Evolutionary conservation across 257 asterid genomes (phyloP).

Genomic region (Scutellaria barbata): DNA sequence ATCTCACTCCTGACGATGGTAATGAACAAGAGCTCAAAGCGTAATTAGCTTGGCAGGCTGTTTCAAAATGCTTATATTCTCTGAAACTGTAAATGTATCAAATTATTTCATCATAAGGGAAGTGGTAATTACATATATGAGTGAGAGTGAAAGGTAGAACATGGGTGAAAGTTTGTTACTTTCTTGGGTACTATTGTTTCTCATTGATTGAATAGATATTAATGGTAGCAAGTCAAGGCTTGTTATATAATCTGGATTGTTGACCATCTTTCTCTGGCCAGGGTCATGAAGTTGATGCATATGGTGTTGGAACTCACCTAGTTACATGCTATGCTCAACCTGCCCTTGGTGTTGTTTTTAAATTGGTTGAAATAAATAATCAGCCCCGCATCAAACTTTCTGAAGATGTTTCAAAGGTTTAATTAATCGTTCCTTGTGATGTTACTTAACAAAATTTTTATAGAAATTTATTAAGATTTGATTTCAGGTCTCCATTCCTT

Average conservation of each 20-base stretch:
- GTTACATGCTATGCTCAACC: conserved; percentile 99
- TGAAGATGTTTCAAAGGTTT: conserved; percentile 95
- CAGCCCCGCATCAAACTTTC: conserved; percentile 98
- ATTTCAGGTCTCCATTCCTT: conserved; percentile 93
- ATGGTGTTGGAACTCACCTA: conserved; percentile 95
- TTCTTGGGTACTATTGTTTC: conserved; percentile 4
- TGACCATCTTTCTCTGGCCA: conserved; percentile 40
- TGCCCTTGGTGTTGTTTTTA: conserved; percentile 95
- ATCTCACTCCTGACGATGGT: background rate
- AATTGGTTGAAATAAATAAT: conserved; percentile 89
- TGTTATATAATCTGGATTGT: conserved; percentile 21
- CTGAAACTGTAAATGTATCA: background rate
- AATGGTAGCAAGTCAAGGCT: conserved; percentile 25
- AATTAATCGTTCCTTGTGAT: conserved; percentile 35
- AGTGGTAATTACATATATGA: background rate
- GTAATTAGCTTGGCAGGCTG: background rate
- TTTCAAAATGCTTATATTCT: background rate
- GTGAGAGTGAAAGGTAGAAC: conserved; percentile 15
- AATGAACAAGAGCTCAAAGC: conserved; percentile 15
- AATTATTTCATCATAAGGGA: conserved; percentile 4
- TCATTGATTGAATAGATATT: conserved; percentile 1
- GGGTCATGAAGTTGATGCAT: conserved; percentile 97
- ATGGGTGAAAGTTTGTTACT: background rate
- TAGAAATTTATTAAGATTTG: conserved; percentile 32
- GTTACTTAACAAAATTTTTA: conserved; percentile 3